These are phyloP conservation scores for Ascochyta fabae DNA, from an alignment of 2,329 filamentous ascomycete genomes.

Conservation along the genomic window DNA sequence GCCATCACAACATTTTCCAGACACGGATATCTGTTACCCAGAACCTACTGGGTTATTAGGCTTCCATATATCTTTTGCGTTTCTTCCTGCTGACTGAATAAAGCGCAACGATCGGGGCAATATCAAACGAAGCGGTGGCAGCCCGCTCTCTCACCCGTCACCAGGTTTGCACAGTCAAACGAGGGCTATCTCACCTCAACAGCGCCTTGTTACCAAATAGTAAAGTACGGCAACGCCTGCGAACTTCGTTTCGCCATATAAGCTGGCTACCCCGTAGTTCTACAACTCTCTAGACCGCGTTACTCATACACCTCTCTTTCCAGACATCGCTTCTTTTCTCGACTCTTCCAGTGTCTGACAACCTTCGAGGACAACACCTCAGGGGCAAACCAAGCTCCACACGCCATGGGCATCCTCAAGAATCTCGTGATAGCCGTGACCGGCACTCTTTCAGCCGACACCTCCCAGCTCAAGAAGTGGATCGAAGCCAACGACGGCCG, in stretches of 20 bases:
- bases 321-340: too few relatives aligned
- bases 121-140: background rate
- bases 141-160: constrained; percentile 21
- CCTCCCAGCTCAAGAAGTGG: constrained; percentile 69
- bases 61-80: too few relatives aligned
- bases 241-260: background rate
- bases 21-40: background rate
- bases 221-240: constrained; percentile 9
- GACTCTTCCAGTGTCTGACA: too few relatives aligned
- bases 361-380: background rate
- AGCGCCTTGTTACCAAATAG: constrained; percentile 12
- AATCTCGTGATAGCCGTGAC: constrained; percentile 62
- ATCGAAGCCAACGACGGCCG: constrained; percentile 66
- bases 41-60: background rate
- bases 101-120: background rate
- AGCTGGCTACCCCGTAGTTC: background rate
- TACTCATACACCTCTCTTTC: background rate
- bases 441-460: constrained; percentile 60
- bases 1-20: background rate
- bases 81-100: background rate
- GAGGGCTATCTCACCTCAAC: constrained; percentile 20
- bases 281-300: background rate
- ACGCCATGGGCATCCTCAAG: constrained; percentile 55
- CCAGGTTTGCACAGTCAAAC: background rate
- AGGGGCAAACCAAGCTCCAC: background rate